Percentiles rank a stretch among this genome's conserved stretches.
These are phyloP conservation scores for Kregervanrija delftensis DNA, from an alignment of 805 yeast genomes.

Conservation along the genomic window DNA sequence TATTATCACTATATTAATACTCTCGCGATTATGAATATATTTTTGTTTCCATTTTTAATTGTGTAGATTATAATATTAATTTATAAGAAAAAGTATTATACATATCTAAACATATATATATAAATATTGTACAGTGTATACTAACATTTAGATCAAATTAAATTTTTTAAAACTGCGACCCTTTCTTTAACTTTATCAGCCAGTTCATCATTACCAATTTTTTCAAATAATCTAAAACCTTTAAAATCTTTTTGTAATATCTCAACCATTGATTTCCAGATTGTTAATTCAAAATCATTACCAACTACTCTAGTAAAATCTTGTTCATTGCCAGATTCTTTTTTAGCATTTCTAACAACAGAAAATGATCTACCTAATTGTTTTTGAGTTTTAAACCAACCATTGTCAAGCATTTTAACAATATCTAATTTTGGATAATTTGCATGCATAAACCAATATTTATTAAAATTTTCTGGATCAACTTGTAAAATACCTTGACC, in stretches of 20 bases:
- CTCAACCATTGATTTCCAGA: conserved; percentile 21
- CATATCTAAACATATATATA: too few species aligned
- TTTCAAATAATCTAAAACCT: conserved; percentile 19
- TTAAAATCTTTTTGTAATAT: conserved; percentile 20
- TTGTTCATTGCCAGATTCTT: conserved; percentile 19
- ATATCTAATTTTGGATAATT: conserved; percentile 26
- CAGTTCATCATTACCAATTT: conserved; percentile 21
- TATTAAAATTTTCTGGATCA: conserved; percentile 20
- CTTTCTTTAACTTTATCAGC: conserved; percentile 17
- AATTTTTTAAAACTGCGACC: conserved; percentile 9
- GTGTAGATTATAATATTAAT: too few species aligned
- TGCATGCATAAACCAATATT: conserved; percentile 24
- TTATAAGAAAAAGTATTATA: too few species aligned
- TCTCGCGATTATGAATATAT: too few species aligned
- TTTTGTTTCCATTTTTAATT: too few species aligned
- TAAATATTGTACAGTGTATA: too few species aligned
- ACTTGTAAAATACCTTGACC: conserved; percentile 28
- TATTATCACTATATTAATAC: too few species aligned
- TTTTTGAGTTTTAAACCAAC: conserved; percentile 14
- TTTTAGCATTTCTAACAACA: conserved; percentile 24
- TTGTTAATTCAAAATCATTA: conserved; percentile 20
- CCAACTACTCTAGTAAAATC: conserved; percentile 6
- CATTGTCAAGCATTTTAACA: conserved; percentile 13
- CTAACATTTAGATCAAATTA: neutral
- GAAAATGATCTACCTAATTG: conserved; percentile 20